Conservation (phyloP, 495 filamentous ascomycete genomes). For the Parmelia sp. region DNA sequence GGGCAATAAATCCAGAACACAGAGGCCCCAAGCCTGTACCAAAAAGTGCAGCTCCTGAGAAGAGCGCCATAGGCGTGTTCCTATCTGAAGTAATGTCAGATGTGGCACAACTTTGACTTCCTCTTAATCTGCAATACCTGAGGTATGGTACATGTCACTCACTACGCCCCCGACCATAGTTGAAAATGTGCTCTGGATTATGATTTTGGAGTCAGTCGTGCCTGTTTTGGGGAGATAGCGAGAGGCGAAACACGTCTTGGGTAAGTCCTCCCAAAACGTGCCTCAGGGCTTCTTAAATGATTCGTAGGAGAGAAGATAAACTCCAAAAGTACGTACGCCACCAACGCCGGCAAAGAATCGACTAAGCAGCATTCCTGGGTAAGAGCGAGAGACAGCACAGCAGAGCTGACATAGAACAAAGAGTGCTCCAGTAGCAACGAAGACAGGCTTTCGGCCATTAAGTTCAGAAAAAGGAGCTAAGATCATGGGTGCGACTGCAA, state of each 20-base stretch:
- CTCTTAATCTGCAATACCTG: conserved; percentile 31
- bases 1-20: conserved; percentile 61
- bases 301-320: too few relatives aligned
- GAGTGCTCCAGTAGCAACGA: conserved; percentile 63
- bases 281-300: too few relatives aligned
- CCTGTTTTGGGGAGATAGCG: too few relatives aligned
- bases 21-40: conserved; percentile 81
- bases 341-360: conserved; percentile 72
- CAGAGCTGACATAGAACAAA: conserved; percentile 64
- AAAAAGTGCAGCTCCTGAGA: conserved; percentile 65
- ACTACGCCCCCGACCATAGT: conserved; percentile 94
- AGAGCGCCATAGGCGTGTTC: conserved; percentile 87
- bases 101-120: background rate
- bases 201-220: too few relatives aligned
- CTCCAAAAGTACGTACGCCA: too few relatives aligned
- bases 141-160: conserved; percentile 74
- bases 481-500: conserved; percentile 81
- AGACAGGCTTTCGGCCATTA: conserved; percentile 75
- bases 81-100: conserved; percentile 36
- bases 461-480: conserved; percentile 88
- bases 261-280: too few relatives aligned
- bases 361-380: conserved; percentile 68
- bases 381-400: conserved; percentile 66
- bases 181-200: conserved; percentile 59
- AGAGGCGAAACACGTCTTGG: too few relatives aligned